Base-by-base conservation (phyloP, 345 rosid genomes). In the Raphanus sativus region DNA sequence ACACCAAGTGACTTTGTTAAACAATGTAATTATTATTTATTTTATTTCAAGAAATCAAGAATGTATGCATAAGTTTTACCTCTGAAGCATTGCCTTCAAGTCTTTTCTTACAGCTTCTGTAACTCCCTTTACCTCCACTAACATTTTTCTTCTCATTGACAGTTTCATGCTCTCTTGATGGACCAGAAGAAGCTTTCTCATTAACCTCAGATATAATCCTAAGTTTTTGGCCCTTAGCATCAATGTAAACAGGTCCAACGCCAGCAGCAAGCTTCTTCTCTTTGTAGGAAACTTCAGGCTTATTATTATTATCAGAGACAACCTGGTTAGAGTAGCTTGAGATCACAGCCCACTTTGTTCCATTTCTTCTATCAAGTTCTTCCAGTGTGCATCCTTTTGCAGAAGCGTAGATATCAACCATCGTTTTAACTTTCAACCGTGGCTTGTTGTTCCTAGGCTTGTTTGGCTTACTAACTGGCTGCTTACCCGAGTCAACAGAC, bases 241-340 rank as follows among this genome's bases (percentile, higher is more conserved):
- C 97, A 77, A 95, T 83, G 83, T 95, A 92, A 69, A 95, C 99
- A 55, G 97, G 89, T 77, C 97, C 97, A 74, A 75, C 42, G 58
- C 70, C 70, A 78, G 83, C 89, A 77, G 76, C 88, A 55, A 24
- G 82, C 86, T 48, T 82, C 84, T 84, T 84, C 77, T 62, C 75
- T 73, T 56, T 69, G 71, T 8, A 84, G 73, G 54, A 72, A 45
- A 71, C 78, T 81, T 79, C 81, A 75, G 80, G 70, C 65, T 72
- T 67, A 58, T 70, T 75, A 81, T 69, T 86, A 80, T 67, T 75
- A 81, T 70, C 87, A 52, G 80, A 65, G 63, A 48, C 69, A 73
- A 80, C 90, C 16, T 66, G 84, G 52, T 75, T 55, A 54, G 86
- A 86, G 79, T 84, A 70, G 83, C 76, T 87, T 6, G 90, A 70